Conservation (phyloP, 805 yeast genomes). For the Metschnikowia gruessii region DNA sequence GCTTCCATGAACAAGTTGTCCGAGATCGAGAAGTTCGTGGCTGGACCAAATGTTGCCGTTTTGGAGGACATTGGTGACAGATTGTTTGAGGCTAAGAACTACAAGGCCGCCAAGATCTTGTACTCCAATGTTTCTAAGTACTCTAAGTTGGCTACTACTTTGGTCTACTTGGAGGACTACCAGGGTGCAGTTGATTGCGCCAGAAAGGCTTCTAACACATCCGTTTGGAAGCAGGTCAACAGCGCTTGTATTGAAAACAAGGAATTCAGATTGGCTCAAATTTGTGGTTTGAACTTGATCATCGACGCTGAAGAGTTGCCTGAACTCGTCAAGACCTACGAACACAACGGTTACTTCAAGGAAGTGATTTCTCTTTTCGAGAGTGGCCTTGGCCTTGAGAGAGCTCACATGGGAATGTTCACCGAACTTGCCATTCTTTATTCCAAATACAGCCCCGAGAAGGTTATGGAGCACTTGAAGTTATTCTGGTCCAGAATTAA, state of each 20-base stretch:
- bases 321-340: slow-evolving; percentile 83
- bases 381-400: slow-evolving; percentile 92
- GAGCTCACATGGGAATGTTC: slow-evolving; percentile 99
- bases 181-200: slow-evolving; percentile 99
- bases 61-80: slow-evolving; percentile 90
- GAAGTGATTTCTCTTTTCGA: slow-evolving; percentile 91
- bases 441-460: slow-evolving; percentile 84
- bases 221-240: slow-evolving; percentile 97
- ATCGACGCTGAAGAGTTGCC: slow-evolving; percentile 97
- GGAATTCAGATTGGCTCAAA: slow-evolving; percentile 96
- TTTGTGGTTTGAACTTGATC: slow-evolving; percentile 95
- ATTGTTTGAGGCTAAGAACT: slow-evolving; percentile 74
- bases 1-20: slow-evolving; percentile 72
- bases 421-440: slow-evolving; percentile 91
- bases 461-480: slow-evolving; percentile 93
- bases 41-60: slow-evolving; percentile 89
- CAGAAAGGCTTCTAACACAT: slow-evolving; percentile 89
- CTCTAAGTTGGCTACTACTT: slow-evolving; percentile 93
- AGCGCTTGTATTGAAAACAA: slow-evolving; percentile 93
- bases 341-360: slow-evolving; percentile 84
- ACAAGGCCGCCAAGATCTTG: slow-evolving; percentile 88
- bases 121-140: slow-evolving; percentile 87
- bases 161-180: slow-evolving; percentile 87
- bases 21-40: slow-evolving; percentile 82
- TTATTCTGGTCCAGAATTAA: slow-evolving; percentile 97